A percentile compares a stretch with the other conserved stretches of the same genome.
Conservation (phyloP, 1,284 basidiomycete genomes). For the Ganoderma boninense region DNA sequence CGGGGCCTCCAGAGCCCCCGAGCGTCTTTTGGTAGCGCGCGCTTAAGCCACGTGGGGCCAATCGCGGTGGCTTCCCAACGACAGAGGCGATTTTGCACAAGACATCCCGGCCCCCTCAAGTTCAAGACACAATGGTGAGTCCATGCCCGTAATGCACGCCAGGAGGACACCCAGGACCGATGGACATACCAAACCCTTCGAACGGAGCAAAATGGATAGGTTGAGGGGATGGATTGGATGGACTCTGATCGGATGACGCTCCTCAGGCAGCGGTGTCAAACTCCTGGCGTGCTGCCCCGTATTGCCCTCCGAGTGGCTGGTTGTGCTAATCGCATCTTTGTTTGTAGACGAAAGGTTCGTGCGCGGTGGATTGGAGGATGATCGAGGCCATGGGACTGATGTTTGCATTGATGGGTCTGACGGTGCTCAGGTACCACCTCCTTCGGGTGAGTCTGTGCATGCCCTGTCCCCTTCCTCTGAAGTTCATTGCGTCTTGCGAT, state of each 20-base stretch:
- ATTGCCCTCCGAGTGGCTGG: slow-evolving; percentile 16
- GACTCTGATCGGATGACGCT: slow-evolving; percentile 40
- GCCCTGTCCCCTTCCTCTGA: not conserved
- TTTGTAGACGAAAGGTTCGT: slow-evolving; percentile 80
- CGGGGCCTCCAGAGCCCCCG: not conserved
- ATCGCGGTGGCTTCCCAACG: slow-evolving; percentile 29
- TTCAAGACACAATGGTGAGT: slow-evolving; percentile 48
- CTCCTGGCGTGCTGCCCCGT: slow-evolving; percentile 28
- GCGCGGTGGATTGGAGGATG: slow-evolving; percentile 12
- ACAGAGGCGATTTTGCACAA: slow-evolving; percentile 30
- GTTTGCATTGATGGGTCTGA: slow-evolving; percentile 33
- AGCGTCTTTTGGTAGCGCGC: not conserved
- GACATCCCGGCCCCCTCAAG: slow-evolving; percentile 42
- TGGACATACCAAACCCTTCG: slow-evolving; percentile 27
- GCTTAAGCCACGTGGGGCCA: slow-evolving; percentile 30
- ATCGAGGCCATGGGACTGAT: slow-evolving; percentile 31
- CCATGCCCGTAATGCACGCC: slow-evolving; percentile 30
- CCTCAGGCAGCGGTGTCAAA: slow-evolving; percentile 42
- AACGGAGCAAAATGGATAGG: slow-evolving; percentile 37
- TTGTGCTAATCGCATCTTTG: slow-evolving; percentile 39
- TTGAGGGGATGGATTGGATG: slow-evolving; percentile 43
- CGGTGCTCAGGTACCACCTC: slow-evolving; percentile 83
- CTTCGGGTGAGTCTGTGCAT: slow-evolving; percentile 73
- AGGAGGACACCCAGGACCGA: slow-evolving; percentile 27
- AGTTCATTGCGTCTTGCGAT: slow-evolving; percentile 10